Evolutionary conservation across 306 rosid species (phyloP).

Genomic region (Benincasa hispida): DNA sequence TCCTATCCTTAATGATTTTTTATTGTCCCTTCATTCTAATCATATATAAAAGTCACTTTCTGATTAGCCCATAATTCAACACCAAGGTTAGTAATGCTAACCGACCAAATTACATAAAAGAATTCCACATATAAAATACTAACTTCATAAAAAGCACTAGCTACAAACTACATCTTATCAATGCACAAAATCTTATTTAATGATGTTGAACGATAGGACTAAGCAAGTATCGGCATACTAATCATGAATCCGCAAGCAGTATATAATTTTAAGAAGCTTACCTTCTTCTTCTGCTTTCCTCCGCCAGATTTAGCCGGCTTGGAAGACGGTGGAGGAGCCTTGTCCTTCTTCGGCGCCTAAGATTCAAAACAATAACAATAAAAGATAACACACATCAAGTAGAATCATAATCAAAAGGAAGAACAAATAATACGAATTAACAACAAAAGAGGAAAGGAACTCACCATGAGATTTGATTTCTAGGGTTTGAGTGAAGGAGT

Average conservation of each 20-base stretch:
- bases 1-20: background rate
- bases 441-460: background rate
- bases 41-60: background rate
- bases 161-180: background rate
- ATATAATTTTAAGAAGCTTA: background rate
- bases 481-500: background rate
- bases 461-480: slow-evolving; percentile 2
- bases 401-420: background rate
- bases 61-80: background rate
- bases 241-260: background rate
- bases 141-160: background rate
- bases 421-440: background rate
- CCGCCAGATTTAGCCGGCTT: slow-evolving; percentile 34
- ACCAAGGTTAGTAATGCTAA: too few relatives aligned
- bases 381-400: too few relatives aligned
- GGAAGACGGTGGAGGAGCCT: slow-evolving; percentile 32
- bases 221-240: background rate
- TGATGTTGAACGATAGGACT: background rate
- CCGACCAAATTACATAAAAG: background rate
- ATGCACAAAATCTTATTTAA: background rate
- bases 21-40: background rate
- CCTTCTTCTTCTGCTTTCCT: slow-evolving; percentile 41
- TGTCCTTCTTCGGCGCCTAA: slow-evolving; percentile 41
- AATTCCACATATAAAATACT: background rate
- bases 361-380: background rate